Base-by-base conservation (phyloP, 352 stramenopile genomes). In the Pythium apleroticum region DNA sequence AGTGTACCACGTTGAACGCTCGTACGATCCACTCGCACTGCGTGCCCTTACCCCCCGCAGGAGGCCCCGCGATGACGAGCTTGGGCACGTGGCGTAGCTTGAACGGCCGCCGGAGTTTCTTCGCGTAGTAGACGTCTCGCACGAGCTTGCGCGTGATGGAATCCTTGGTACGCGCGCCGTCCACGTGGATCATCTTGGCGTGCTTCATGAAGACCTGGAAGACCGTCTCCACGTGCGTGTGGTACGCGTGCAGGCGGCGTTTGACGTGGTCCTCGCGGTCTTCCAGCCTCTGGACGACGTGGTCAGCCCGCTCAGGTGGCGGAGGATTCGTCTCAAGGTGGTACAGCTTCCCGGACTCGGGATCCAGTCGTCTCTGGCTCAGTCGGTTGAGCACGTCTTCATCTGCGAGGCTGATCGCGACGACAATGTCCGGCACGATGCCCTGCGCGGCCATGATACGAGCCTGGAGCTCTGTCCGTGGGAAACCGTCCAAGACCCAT, bases 401-500 rank as follows among this genome's bases (percentile, higher is more conserved):
- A 66, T 98, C 95, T 4, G 93, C 86, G 8, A 98, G 82, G 63
- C 97, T 84, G 5, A 98, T 70, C 49, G 98, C 87, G 12, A 98
- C 72, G 27, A 98, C 94, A 2, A 97, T 73, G 61, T 98, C 88
- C 2, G 93, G 88, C 2, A 81, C 66, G 35, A 97, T 72, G 17
- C 90, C 83, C 37, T 89, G 73, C 7, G 79, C 69, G 22, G 84
- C 60, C 30, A 99, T 78, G n/a, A 95, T 83, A 12, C 96, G 78
- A 10, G 95, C 95, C 64, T 99, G 93, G 19, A 78, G 84, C 35
- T 89, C 81, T 9, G 95, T 98, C 43, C 94, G 87, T 3, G 96
- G 96, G 66, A 98, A 98, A 7, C 96, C 96, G 66, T 99, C 96
- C 0, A 99, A 72, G 15, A 99, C 77, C 90, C 93, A 99, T 10